Evolutionary conservation across 306 rosid genomes (phyloP).

Genomic region (Prunus salicina): DNA sequence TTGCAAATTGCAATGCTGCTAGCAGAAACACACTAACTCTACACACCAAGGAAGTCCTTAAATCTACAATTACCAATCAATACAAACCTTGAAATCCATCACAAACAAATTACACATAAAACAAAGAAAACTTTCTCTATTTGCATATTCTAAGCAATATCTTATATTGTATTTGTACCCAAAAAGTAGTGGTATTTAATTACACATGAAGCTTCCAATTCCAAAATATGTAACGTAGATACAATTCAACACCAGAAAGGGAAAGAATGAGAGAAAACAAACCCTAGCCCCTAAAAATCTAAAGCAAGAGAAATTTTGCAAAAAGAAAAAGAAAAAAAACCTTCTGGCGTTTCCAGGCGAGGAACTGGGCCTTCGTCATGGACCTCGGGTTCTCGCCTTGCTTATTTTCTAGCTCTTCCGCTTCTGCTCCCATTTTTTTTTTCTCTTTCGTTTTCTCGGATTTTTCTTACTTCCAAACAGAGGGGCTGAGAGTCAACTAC

Average conservation of each 20-base stretch:
- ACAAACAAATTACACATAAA: background rate
- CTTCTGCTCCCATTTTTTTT: conserved; percentile 42
- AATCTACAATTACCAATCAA: background rate
- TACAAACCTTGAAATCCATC: background rate
- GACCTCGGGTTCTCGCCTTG: conserved; percentile 31
- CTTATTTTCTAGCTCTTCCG: conserved; percentile 26
- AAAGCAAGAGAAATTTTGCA: background rate
- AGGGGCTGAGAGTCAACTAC: background rate
- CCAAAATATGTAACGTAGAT: background rate
- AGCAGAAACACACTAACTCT: too few relatives aligned
- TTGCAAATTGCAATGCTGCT: too few relatives aligned
- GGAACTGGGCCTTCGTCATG: conserved; percentile 52
- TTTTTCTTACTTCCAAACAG: background rate
- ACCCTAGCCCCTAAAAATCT: background rate
- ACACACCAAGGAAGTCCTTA: background rate
- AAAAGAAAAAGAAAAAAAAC: conserved; percentile 28
- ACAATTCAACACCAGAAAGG: background rate
- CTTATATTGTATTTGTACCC: background rate
- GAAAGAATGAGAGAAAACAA: background rate
- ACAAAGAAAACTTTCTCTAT: background rate
- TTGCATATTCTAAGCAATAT: background rate
- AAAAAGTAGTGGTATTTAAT: too few relatives aligned
- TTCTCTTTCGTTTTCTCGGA: conserved; percentile 7
- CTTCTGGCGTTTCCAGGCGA: conserved; percentile 84
- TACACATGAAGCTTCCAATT: background rate